These are phyloP conservation scores for Macrolepiota fuliginosa DNA, from an alignment of 768 basidiomycete genomes.

Conservation along the genomic window DNA sequence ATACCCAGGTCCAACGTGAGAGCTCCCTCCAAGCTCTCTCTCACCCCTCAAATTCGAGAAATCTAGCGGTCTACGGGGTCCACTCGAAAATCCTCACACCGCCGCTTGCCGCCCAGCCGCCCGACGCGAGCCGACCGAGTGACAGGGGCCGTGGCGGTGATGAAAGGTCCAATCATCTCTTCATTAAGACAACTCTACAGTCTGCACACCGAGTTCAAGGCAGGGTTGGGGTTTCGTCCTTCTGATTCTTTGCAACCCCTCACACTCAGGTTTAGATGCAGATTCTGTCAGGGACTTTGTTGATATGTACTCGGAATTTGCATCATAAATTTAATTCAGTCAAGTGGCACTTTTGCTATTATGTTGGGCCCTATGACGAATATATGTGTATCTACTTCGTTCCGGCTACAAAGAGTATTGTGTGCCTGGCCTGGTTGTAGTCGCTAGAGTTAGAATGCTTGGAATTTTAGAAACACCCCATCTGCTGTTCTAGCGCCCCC, in stretches of 20 bases:
- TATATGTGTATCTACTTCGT: no score
- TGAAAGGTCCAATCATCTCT: background rate
- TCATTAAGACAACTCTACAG: background rate
- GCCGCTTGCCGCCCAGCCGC: background rate
- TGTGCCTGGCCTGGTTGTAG: no score
- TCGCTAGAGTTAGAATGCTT: no score
- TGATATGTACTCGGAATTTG: no score
- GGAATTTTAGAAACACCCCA: no score
- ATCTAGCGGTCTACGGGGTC: background rate
- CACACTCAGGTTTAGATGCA: background rate
- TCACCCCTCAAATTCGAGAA: background rate
- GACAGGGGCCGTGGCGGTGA: background rate
- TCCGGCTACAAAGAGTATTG: no score
- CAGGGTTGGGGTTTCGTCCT: background rate
- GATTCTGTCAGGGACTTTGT: background rate
- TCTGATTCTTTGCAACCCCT: background rate
- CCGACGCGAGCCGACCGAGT: background rate
- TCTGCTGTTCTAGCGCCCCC: no score
- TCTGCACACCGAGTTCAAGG: background rate
- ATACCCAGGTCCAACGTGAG: background rate
- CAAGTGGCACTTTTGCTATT: background rate
- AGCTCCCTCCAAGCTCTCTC: background rate
- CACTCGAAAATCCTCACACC: background rate
- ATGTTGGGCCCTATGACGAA: no score
- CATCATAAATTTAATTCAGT: background rate